Conservation (phyloP, 2,329 filamentous ascomycete species). For the Calonectria pauciramosa region DNA sequence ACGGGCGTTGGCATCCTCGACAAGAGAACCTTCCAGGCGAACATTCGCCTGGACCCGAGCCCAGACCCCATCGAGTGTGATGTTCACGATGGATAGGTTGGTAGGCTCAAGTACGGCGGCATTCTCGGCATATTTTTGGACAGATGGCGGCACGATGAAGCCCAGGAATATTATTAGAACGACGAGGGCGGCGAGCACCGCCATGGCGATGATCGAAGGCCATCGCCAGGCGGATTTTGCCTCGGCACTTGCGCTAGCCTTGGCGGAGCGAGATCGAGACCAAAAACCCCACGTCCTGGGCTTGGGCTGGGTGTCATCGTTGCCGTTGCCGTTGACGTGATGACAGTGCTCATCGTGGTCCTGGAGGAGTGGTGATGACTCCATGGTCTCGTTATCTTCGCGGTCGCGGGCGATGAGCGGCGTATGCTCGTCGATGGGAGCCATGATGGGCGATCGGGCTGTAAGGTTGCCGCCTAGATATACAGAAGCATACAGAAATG, state of each 20-base stretch:
- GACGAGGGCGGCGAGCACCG: slow-evolving; percentile 72
- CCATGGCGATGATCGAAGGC: slow-evolving; percentile 83
- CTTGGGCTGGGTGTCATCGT: slow-evolving; percentile 15
- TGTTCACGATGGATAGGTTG: slow-evolving; percentile 85
- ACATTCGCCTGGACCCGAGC: slow-evolving; percentile 88
- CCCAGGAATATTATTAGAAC: slow-evolving; percentile 81
- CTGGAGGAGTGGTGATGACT: slow-evolving; percentile 68
- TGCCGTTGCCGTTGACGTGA: slow-evolving; percentile 35
- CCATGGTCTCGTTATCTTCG: slow-evolving; percentile 49
- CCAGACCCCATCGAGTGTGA: slow-evolving; percentile 82
- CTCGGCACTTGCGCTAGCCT: slow-evolving; percentile 30
- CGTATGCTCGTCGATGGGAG: slow-evolving; percentile 58
- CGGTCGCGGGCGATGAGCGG: slow-evolving; percentile 57
- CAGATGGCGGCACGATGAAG: slow-evolving; percentile 84
- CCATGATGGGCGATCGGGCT: slow-evolving; percentile 52
- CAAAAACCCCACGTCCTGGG: slow-evolving; percentile 37
- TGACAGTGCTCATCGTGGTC: slow-evolving; percentile 54
- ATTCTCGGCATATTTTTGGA: slow-evolving; percentile 89
- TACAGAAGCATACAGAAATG: slow-evolving; percentile 3
- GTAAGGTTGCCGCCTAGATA: slow-evolving; percentile 45
- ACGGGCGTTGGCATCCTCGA: slow-evolving; percentile 78
- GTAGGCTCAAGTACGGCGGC: slow-evolving; percentile 87
- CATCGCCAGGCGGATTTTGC: slow-evolving; percentile 64
- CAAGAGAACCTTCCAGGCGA: slow-evolving; percentile 81
- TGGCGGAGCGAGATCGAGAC: slow-evolving; percentile 31